phyloP scores from a whole-genome alignment of 176 grass and related monocot species.

The Cenchrus americanus region DNA sequence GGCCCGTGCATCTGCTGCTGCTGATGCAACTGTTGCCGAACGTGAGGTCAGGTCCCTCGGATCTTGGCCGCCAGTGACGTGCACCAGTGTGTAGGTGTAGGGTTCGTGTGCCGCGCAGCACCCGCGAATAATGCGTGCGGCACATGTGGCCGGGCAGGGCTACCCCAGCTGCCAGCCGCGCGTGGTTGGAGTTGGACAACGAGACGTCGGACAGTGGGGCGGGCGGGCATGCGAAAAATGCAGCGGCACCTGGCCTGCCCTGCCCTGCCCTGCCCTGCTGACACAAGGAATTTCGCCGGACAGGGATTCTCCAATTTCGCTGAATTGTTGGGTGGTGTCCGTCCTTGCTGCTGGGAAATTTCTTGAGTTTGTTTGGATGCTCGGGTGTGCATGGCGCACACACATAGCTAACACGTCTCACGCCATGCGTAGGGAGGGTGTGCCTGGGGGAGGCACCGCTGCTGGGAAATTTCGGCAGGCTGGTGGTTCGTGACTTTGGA shows the following conservation, averaged over 20 bases:
- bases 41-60: conserved; percentile 31
- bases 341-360: not conserved
- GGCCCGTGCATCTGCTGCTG: not conserved
- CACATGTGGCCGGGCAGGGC: not conserved
- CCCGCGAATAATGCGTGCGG: not conserved
- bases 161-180: not conserved
- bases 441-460: too few relatives aligned
- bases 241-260: too few relatives aligned
- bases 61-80: conserved; percentile 26
- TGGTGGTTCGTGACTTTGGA: too few relatives aligned
- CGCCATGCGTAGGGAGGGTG: too few relatives aligned
- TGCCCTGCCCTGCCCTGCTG: too few relatives aligned
- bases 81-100: not conserved
- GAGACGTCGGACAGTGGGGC: too few relatives aligned
- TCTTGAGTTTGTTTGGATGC: too few relatives aligned
- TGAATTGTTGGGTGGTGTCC: not conserved
- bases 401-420: too few relatives aligned
- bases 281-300: not conserved
- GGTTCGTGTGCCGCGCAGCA: not conserved
- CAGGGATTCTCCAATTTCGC: not conserved
- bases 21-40: not conserved
- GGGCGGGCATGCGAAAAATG: too few relatives aligned
- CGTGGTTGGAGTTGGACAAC: too few relatives aligned
- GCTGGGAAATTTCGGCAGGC: too few relatives aligned
- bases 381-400: too few relatives aligned